Conservation (phyloP, 2,329 filamentous ascomycete genomes). For the Cercospora nicotianae region DNA sequence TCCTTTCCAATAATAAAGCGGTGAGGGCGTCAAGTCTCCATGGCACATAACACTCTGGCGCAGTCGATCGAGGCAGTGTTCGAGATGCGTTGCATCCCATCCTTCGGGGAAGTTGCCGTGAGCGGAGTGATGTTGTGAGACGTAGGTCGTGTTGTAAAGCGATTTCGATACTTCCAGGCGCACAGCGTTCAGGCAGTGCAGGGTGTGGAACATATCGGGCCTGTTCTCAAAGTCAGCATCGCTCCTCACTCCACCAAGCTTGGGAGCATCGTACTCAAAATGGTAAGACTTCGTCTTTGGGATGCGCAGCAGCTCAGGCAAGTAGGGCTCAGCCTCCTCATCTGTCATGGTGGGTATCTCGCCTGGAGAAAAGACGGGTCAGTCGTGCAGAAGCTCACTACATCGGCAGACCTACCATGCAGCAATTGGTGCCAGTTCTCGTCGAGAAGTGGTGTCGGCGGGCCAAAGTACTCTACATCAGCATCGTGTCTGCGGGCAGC, state of each 20-base stretch:
- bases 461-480: constrained; percentile 23
- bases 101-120: constrained; percentile 5
- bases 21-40: constrained; percentile 25
- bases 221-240: constrained; percentile 3
- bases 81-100: constrained; percentile 21
- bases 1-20: constrained; percentile 20
- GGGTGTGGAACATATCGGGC: constrained; percentile 26
- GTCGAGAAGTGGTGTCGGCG: constrained; percentile 21
- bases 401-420: neutral
- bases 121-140: neutral
- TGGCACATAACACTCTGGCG: constrained; percentile 27
- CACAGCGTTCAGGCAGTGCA: constrained; percentile 29
- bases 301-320: constrained; percentile 16
- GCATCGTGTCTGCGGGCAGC: constrained; percentile 15
- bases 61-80: constrained; percentile 28
- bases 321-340: constrained; percentile 16
- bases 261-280: constrained; percentile 11
- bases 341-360: constrained; percentile 22
- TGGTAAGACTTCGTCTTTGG: constrained; percentile 17
- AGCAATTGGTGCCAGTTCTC: constrained; percentile 23
- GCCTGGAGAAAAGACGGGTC: neutral
- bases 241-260: neutral
- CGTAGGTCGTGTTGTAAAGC: constrained; percentile 20
- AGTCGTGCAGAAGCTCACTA: neutral
- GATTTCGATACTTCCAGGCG: constrained; percentile 22